Percentiles rank a stretch among this genome's conserved stretches.
Conservation (phyloP, 176 grass and related monocot species). For the bread wheat (Triticum aestivum) region DNA sequence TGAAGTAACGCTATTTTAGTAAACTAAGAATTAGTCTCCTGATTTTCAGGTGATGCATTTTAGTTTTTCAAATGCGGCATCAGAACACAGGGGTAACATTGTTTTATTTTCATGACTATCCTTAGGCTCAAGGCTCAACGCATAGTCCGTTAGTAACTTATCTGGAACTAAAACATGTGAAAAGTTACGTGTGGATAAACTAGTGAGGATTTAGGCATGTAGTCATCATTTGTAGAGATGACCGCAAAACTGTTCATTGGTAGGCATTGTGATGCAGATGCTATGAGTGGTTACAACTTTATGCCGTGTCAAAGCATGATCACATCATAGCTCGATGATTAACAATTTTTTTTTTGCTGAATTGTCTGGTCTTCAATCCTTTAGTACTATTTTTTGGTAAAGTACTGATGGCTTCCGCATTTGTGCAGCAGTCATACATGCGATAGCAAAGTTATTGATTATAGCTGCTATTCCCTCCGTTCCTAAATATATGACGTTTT, state of each 20-base stretch:
- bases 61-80: background rate
- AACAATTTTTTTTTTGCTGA: background rate
- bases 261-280: background rate
- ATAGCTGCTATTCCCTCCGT: background rate
- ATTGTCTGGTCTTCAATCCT: background rate
- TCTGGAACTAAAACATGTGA: constrained; percentile 11
- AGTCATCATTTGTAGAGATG: background rate
- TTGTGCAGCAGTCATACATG: constrained; percentile 7
- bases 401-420: background rate
- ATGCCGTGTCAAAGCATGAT: background rate
- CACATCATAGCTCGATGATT: background rate
- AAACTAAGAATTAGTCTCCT: background rate
- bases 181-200: background rate
- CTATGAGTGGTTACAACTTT: background rate
- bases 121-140: background rate
- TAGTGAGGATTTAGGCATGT: background rate
- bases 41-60: background rate
- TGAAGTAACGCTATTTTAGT: background rate
- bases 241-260: background rate
- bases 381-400: background rate
- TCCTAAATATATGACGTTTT: too few species aligned
- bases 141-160: background rate
- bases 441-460: background rate
- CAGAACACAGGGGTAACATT: background rate
- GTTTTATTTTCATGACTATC: background rate